Conservation (phyloP, 176 grass and related monocot genomes). For the Panicum miliaceum region DNA sequence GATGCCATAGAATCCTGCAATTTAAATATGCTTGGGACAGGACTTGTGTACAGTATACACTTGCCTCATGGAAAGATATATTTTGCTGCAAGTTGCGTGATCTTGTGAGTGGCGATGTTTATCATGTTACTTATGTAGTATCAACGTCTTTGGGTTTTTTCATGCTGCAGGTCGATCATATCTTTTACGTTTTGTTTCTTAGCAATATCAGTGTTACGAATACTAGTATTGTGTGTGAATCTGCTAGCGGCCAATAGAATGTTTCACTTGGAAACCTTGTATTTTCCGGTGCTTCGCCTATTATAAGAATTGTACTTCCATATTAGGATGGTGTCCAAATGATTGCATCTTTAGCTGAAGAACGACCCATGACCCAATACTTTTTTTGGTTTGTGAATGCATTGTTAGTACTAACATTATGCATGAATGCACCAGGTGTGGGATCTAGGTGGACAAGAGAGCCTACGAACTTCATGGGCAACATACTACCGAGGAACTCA, state of each 20-base stretch:
- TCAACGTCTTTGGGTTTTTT: not conserved
- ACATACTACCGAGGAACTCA: slow-evolving; percentile 90
- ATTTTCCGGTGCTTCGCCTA: not conserved
- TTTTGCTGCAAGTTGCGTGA: slow-evolving; percentile 5
- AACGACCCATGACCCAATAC: not conserved
- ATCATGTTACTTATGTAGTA: not conserved
- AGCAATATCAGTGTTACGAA: not conserved
- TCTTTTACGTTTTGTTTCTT: not conserved
- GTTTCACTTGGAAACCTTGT: not conserved
- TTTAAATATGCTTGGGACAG: not conserved
- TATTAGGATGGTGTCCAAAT: not conserved
- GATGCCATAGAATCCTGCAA: not conserved
- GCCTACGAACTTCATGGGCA: slow-evolving; percentile 82
- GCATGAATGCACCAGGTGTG: slow-evolving; percentile 65
- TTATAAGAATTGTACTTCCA: not conserved
- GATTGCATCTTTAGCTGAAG: not conserved
- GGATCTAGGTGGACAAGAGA: slow-evolving; percentile 98
- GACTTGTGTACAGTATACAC: not conserved
- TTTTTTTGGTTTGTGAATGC: not conserved
- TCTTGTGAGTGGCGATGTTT: not conserved
- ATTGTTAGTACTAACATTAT: slow-evolving; percentile 37
- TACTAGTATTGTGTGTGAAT: slow-evolving; percentile 19
- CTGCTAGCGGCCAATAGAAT: not conserved
- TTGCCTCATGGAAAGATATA: slow-evolving; percentile 13
- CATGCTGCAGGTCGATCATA: not conserved